Base-by-base conservation (phyloP, 31 red algal species). In the Endocladia muricata region DNA sequence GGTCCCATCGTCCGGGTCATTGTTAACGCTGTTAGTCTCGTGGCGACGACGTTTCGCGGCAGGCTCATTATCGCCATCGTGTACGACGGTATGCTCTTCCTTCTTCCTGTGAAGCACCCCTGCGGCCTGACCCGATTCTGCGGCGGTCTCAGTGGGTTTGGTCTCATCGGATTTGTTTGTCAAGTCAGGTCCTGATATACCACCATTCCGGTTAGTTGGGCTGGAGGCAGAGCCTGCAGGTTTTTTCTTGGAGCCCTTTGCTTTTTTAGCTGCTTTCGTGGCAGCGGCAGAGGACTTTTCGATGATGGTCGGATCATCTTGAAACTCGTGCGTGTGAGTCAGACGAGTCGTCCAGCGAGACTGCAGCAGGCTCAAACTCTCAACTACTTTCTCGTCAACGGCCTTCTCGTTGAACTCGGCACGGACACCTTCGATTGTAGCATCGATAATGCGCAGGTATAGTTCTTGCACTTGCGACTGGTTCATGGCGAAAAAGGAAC, bases 391-490 rank as follows among this genome's bases (percentile, higher is more conserved):
- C 29, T 77, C 78, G 42, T 59, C 25, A 25, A 69, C 70, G 51
- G 71, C 87, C 26, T 66, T 75, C 37, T 87, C 83, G 25, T 42
- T 67, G 43, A 70, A 64, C 67, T 91, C 87, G 2, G 87, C 87
- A 37, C 87, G 87, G 6, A 76, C 77, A 48, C 78, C 87, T 37
- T 75, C 87, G 41, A 91, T 82, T 22, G 87, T 91, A 35, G 76
- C 65, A 63, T 91, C 87, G 32, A 91, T 91, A 28, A 91, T 66
- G 23, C 70, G 68, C 15, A 91, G 73, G 61, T 91, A 91, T 11
- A 82, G 66, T 17, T 91, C 87, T 47, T 55, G 51, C 9, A 83
- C 78, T 1, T 77, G 37, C 1, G 60, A 55, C 64, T 87, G 83
- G 35, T 70, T 87, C 73, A 77, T 78, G 30, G 23, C 59, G 56